Evolutionary conservation across 2,329 filamentous ascomycete species (phyloP), one percentile per base, ranked within the genome.

Genomic region (Aschersonia sp.): DNA sequence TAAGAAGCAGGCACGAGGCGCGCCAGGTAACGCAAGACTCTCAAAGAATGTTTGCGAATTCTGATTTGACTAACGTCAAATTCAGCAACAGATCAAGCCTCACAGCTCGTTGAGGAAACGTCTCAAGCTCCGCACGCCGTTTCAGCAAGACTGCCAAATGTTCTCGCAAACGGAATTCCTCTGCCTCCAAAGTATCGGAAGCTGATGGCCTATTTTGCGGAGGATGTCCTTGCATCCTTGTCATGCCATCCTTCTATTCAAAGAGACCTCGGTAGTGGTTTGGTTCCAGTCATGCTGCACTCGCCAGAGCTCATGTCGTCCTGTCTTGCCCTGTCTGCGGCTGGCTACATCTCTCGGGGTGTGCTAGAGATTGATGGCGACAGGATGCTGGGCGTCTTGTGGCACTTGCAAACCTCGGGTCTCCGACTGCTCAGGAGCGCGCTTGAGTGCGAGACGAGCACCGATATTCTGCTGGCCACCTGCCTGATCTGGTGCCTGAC

Each of bases 401-500:
- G 53, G 1, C 58, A 60, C 8, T 10, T 60, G 2, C 58, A 60
- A 4, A 53, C 55, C 0, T 59, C 58, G 0, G 58, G 58, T 0
- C 6, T 60, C 0, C 49, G 57, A 2, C 40, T 60, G 7, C n/a
- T 60, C 4, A 46, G 58, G 42, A 47, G 49, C 2, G 57, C 57
- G 0, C 9, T 60, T 2, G 52, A 49, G 8, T 47, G 50, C 6
- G 52, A 54, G 1, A 51, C 56, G 10, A 52, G 52, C n/a, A 52
- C 52, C n/a, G 58, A 59, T 5, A 50, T 54, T 3, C 6, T 59
- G 1, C 47, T 60, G 4, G 56, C 55, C 1, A 60, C 58, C 0
- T 60, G 58, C 30, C 53, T 60, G 4, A 57, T 60, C 5, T 60
- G 58, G 58, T 60, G 58, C 14, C 46, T 60, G 1, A 54, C 58